Evolutionary conservation across 257 asterid genomes (phyloP), one percentile per base, ranked within the genome.

Genomic region (Verbena officinalis): DNA sequence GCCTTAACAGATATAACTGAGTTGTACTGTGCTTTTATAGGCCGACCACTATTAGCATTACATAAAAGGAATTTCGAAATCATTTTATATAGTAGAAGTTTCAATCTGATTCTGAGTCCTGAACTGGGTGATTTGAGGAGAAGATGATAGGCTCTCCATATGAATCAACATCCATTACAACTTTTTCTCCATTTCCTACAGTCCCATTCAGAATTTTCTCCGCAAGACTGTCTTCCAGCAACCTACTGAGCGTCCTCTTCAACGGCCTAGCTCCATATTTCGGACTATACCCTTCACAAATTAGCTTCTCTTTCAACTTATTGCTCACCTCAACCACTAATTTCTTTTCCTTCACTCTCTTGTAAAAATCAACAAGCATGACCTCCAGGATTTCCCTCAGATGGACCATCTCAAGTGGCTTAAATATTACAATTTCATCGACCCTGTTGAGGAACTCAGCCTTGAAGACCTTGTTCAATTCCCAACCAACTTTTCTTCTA

Each of bases 181-280:
- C 83, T 0, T 70, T 69, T 24, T 80, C 75, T 0, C 84, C 87
- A 62, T 76, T 73, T 36, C 55, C 77, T 4, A 82, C 69, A 65
- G 71, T 81, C 7, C 87, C 75, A 4, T 80, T 77, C 36, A 80
- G 71, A 57, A 83, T 75, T 67, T 74, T 77, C 65, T 86, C 90
- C 0, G 95, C 88, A 68, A 83, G 23, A 33, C 83, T 81, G 43
- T 86, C 95, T 71, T 86, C 95, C 44, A 86, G 27, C 39, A 86
- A 71, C 56, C 89, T 78, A 59, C 80, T 75, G 4, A 87, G 77
- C 0, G 87, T 89, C 59, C 95, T 76, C 75, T 77, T 76, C 10
- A 87, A 68, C 1, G 89, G 84, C 61, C 91, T 69, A 5, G 91
- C 95, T 22, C 95, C 89, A 52, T 80, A 87, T 45, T 79, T 80